phyloP scores from a whole-genome alignment of 108 stramenopile genomes.

The Cylindrotheca closterium region DNA sequence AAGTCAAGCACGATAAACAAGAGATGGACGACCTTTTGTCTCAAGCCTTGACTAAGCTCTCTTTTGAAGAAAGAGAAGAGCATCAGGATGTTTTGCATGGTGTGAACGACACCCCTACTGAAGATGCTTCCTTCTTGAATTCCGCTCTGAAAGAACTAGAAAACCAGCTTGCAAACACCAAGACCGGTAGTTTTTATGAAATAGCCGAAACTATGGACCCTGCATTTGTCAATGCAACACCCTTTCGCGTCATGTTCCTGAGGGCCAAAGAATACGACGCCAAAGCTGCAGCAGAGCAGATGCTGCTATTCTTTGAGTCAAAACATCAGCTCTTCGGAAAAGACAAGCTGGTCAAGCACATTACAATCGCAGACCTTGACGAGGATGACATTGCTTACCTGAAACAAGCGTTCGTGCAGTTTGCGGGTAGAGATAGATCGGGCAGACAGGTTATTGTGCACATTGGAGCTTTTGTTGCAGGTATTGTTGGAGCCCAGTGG shows the following conservation, averaged over 20 bases:
- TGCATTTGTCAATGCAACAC: constrained; percentile 11
- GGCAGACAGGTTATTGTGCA: constrained; percentile 4
- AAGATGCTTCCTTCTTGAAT: constrained; percentile 11
- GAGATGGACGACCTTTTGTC: too few species aligned
- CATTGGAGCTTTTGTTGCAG: constrained; percentile 2
- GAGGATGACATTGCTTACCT: constrained; percentile 3
- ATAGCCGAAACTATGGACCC: constrained; percentile 1
- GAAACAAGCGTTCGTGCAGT: not conserved
- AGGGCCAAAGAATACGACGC: constrained; percentile 35
- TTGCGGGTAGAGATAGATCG: constrained; percentile 8
- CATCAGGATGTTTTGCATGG: too few species aligned
- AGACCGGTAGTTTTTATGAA: constrained; percentile 1
- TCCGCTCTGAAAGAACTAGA: not conserved
- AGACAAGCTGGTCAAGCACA: constrained; percentile 21
- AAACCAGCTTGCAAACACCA: not conserved
- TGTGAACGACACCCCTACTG: too few species aligned
- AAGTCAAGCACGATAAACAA: too few species aligned
- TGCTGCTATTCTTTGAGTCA: constrained; percentile 20
- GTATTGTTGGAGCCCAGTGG: not conserved
- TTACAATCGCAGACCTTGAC: constrained; percentile 6
- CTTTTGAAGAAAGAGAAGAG: too few species aligned
- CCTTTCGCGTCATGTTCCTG: constrained; percentile 37
- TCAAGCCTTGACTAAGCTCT: too few species aligned
- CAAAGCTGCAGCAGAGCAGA: constrained; percentile 14
- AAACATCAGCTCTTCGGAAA: constrained; percentile 36